A percentile compares a stretch with the other conserved stretches of the same genome.
phyloP scores from a whole-genome alignment of 257 asterid genomes.

The Penstemon davidsonii region DNA sequence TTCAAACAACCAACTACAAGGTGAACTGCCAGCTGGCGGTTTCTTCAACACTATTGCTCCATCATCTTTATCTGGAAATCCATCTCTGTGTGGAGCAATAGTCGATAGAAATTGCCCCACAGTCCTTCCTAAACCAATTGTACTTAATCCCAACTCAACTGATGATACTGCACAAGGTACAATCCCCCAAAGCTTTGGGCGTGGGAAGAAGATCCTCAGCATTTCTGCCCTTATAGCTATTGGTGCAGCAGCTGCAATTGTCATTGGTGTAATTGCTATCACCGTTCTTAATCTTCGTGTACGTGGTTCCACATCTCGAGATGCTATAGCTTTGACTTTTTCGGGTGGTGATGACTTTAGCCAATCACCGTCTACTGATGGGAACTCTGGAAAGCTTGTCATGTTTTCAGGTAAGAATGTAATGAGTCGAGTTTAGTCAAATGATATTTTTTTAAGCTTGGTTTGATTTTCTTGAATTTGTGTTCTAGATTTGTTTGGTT shows the following conservation, averaged over 20 bases:
- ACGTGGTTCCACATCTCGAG: slow-evolving; percentile 53
- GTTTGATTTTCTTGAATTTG: too few species aligned
- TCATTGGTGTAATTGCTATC: slow-evolving; percentile 81
- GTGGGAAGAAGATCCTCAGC: slow-evolving; percentile 75
- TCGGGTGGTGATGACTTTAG: slow-evolving; percentile 76
- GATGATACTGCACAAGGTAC: slow-evolving; percentile 49
- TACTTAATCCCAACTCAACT: slow-evolving; percentile 76
- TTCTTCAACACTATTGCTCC: slow-evolving; percentile 81
- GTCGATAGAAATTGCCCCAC: slow-evolving; percentile 62
- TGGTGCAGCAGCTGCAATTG: slow-evolving; percentile 83
- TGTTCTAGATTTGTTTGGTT: too few species aligned
- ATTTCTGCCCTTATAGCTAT: slow-evolving; percentile 86
- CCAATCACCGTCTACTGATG: slow-evolving; percentile 59
- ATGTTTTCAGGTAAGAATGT: slow-evolving; percentile 50
- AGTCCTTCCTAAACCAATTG: slow-evolving; percentile 86
- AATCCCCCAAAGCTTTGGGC: slow-evolving; percentile 46
- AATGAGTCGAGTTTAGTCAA: too few species aligned
- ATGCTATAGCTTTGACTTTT: slow-evolving; percentile 62
- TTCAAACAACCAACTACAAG: slow-evolving; percentile 83
- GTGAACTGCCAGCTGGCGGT: slow-evolving; percentile 73
- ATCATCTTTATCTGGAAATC: slow-evolving; percentile 65
- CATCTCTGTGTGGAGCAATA: slow-evolving; percentile 76
- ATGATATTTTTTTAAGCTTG: too few species aligned
- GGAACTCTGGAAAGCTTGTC: slow-evolving; percentile 82
- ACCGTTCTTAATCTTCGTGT: slow-evolving; percentile 81